Conservation (phyloP, 257 asterid species). For the Nicotiana benthamiana region DNA sequence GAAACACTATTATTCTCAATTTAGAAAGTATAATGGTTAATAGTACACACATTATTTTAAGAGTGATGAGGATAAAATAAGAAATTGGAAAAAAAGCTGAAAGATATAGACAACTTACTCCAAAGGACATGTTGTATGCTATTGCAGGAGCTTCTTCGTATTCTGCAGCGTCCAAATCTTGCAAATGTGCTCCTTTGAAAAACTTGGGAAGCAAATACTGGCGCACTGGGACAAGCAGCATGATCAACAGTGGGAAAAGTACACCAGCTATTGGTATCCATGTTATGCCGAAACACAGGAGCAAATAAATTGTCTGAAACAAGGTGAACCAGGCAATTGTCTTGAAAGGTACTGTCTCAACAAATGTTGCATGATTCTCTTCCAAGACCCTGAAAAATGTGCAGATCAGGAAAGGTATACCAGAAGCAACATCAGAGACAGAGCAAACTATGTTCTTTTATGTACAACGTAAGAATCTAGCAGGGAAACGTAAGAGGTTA, state of each 20-base stretch:
- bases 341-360: slow-evolving; percentile 91
- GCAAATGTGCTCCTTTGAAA: slow-evolving; percentile 82
- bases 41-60: background rate
- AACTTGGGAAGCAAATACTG: slow-evolving; percentile 81
- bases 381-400: slow-evolving; percentile 57
- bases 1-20: background rate
- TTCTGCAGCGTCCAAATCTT: slow-evolving; percentile 93
- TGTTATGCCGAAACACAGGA: slow-evolving; percentile 82
- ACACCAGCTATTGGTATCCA: slow-evolving; percentile 98
- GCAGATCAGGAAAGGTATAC: slow-evolving; percentile 4
- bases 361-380: slow-evolving; percentile 70
- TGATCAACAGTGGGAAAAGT: slow-evolving; percentile 81
- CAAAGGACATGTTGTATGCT: slow-evolving; percentile 45
- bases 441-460: background rate
- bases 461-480: background rate
- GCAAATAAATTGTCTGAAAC: slow-evolving; percentile 79
- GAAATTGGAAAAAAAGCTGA: background rate
- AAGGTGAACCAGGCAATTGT: slow-evolving; percentile 78
- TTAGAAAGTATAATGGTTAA: background rate
- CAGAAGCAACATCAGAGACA: background rate
- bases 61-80: background rate
- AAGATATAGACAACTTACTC: slow-evolving; percentile 33
- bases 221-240: slow-evolving; percentile 90
- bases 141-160: slow-evolving; percentile 91
- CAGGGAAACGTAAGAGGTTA: background rate